Evolutionary conservation across 2,329 filamentous ascomycete genomes (phyloP).

Genomic region (Colletotrichum musicola): DNA sequence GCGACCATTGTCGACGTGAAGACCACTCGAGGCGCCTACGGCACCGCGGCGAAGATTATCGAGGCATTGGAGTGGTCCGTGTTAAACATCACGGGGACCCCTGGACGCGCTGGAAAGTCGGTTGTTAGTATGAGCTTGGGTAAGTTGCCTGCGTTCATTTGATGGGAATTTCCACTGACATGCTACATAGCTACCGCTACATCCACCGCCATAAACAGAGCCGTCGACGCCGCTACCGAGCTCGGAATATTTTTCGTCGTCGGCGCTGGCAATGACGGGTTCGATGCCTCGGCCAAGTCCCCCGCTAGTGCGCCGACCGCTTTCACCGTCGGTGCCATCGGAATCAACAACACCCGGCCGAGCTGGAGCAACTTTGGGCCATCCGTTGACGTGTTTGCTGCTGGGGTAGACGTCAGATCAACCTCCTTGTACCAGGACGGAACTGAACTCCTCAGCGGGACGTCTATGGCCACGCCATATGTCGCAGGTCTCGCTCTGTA

Average conservation of each 20-base stretch:
- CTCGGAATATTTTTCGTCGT: conserved; percentile 65
- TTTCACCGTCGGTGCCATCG: conserved; percentile 58
- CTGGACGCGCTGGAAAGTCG: neutral
- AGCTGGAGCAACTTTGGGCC: conserved; percentile 64
- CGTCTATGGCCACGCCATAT: conserved; percentile 4
- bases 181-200: neutral
- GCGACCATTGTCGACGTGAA: conserved; percentile 39
- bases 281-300: conserved; percentile 53
- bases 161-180: no score
- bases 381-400: conserved; percentile 57
- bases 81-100: conserved; percentile 5
- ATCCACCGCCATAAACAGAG: neutral
- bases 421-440: neutral
- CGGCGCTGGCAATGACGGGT: conserved; percentile 63
- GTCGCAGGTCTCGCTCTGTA: conserved; percentile 60
- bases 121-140: no score
- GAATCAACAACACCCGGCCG: conserved; percentile 52
- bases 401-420: conserved; percentile 52
- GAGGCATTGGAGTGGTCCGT: conserved; percentile 6
- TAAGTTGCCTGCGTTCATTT: no score
- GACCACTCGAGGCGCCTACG: neutral
- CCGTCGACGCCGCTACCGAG: conserved; percentile 50
- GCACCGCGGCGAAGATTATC: neutral
- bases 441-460: neutral
- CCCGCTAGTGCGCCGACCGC: conserved; percentile 61